phyloP scores from a whole-genome alignment of 2,329 filamentous ascomycete species.

The Ceratocystis lukuohia region DNA sequence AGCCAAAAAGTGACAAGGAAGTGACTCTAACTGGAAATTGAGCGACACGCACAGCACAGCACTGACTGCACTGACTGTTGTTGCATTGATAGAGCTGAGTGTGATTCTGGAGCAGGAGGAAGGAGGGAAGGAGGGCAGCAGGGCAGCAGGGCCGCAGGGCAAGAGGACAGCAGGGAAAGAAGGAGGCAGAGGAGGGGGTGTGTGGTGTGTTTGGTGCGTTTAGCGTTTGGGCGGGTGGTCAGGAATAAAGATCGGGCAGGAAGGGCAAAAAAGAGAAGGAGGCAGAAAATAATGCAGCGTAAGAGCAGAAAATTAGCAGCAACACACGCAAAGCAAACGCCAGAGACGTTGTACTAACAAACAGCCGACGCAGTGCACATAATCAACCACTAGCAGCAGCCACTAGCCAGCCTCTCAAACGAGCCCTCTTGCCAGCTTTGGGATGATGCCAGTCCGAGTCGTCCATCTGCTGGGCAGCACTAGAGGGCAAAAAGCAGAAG shows the following conservation, averaged over 20 bases:
- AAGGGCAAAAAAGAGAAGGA: constrained; percentile 2
- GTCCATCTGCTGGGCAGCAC: neutral
- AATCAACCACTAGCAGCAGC: neutral
- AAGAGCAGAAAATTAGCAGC: neutral
- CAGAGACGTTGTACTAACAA: neutral
- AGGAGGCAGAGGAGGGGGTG: constrained; percentile 9
- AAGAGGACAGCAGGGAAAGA: neutral
- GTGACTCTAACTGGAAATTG: constrained; percentile 1
- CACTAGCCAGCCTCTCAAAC: neutral
- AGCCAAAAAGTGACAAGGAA: constrained; percentile 11
- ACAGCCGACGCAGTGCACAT: neutral
- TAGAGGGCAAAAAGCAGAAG: neutral
- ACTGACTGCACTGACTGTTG: constrained; percentile 7
- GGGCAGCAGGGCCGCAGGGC: too few species aligned
- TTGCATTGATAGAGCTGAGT: constrained; percentile 11
- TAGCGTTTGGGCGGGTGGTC: neutral
- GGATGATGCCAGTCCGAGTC: neutral
- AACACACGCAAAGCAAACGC: neutral
- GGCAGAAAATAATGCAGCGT: neutral
- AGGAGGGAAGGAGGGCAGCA: neutral
- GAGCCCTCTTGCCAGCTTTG: neutral
- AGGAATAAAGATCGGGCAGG: constrained; percentile 11
- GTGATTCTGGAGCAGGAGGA: neutral
- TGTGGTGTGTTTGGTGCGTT: neutral
- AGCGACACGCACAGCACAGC: constrained; percentile 6